phyloP scores from a whole-genome alignment of 345 rosid species.

The Camelina laxa region DNA sequence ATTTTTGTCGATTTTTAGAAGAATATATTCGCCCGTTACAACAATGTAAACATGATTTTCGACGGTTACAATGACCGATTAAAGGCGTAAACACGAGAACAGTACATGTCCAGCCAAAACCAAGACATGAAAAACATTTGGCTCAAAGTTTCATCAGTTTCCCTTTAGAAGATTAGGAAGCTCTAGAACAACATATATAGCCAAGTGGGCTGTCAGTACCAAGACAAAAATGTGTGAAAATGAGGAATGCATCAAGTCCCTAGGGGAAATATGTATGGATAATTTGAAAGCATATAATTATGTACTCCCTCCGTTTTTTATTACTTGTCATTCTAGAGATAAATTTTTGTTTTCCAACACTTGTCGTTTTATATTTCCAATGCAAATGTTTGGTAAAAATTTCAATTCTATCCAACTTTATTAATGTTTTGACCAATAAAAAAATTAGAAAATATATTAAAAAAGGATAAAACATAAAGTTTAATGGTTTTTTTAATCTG shows the following conservation, averaged over 20 bases:
- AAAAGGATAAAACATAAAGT: too few relatives aligned
- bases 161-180: slow-evolving; percentile 2
- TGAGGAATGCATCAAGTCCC: slow-evolving; percentile 42
- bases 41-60: background rate
- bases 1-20: background rate
- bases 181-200: slow-evolving; percentile 3
- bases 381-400: too few relatives aligned
- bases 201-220: slow-evolving; percentile 33
- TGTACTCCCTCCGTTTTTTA: too few relatives aligned
- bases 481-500: too few relatives aligned
- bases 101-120: slow-evolving; percentile 34
- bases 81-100: slow-evolving; percentile 16
- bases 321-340: too few relatives aligned
- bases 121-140: background rate
- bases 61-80: slow-evolving; percentile 20
- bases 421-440: too few relatives aligned
- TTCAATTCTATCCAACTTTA: too few relatives aligned
- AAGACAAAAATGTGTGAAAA: slow-evolving; percentile 37
- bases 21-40: background rate
- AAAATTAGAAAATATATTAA: too few relatives aligned
- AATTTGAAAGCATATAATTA: background rate
- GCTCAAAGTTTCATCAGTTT: slow-evolving; percentile 7
- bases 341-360: too few relatives aligned
- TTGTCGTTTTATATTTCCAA: too few relatives aligned
- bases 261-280: slow-evolving; percentile 27